Percentiles rank a stretch among this genome's conserved stretches.
These are phyloP conservation scores for Durio zibethinus DNA, from an alignment of 345 rosid genomes.

Conservation along the genomic window DNA sequence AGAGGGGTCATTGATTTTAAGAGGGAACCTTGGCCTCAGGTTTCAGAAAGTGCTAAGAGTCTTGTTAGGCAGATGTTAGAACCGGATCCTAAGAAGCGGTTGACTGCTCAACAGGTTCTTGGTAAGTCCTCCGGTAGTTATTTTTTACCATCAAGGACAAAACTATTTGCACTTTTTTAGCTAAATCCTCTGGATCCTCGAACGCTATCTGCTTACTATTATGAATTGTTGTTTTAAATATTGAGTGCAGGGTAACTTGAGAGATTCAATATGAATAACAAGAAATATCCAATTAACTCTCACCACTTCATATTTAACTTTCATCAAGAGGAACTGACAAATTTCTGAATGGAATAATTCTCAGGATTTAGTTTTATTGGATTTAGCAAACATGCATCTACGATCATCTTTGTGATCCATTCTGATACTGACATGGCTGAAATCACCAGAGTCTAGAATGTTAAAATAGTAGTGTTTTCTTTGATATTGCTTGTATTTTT, in stretches of 20 bases:
- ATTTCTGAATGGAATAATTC: background rate
- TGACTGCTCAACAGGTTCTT: slow-evolving; percentile 81
- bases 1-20: slow-evolving; percentile 50
- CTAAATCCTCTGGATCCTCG: background rate
- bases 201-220: background rate
- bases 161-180: background rate
- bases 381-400: background rate
- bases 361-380: background rate
- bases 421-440: background rate
- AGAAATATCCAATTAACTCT: background rate
- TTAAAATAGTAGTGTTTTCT: background rate
- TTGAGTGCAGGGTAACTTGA: background rate
- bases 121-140: background rate
- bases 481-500: background rate
- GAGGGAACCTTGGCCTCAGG: slow-evolving; percentile 96
- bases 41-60: slow-evolving; percentile 83
- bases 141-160: background rate
- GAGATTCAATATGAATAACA: background rate
- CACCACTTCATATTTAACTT: background rate
- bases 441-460: background rate
- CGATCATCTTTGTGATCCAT: background rate
- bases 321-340: background rate
- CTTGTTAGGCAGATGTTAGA: slow-evolving; percentile 87
- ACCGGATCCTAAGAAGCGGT: slow-evolving; percentile 67
- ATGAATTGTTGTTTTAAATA: background rate